Evolutionary conservation across 2,329 filamentous ascomycete genomes (phyloP).

Genomic region (Exophiala viscosa): DNA sequence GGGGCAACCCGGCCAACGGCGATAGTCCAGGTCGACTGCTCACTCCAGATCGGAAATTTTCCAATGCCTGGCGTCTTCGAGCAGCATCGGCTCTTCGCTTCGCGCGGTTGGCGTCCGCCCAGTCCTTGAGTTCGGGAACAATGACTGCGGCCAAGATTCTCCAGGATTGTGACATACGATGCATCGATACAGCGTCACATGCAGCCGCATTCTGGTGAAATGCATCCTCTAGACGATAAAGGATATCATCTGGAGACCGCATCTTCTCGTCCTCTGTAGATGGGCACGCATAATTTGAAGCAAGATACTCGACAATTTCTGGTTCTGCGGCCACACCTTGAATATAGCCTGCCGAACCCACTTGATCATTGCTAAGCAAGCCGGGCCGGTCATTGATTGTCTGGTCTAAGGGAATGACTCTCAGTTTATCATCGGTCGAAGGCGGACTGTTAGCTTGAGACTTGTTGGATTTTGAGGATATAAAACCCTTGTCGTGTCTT

Average conservation of each 20-base stretch:
- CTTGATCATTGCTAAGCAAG: slow-evolving; percentile 38
- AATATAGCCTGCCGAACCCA: slow-evolving; percentile 49
- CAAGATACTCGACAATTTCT: slow-evolving; percentile 41
- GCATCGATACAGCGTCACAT: slow-evolving; percentile 49
- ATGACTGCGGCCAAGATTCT: slow-evolving; percentile 52
- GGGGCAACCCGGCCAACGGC: slow-evolving; percentile 16
- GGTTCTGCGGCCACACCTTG: slow-evolving; percentile 45
- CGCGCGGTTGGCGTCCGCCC: slow-evolving; percentile 35
- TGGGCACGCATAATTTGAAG: slow-evolving; percentile 41
- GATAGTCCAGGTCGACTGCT: slow-evolving; percentile 8
- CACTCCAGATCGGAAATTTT: slow-evolving; percentile 14
- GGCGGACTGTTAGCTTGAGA: slow-evolving; percentile 55
- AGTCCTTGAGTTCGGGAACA: slow-evolving; percentile 46
- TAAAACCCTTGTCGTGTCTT: slow-evolving; percentile 45
- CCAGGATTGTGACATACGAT: slow-evolving; percentile 58
- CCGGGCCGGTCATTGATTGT: slow-evolving; percentile 38
- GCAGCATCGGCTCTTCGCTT: slow-evolving; percentile 31
- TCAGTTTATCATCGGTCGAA: slow-evolving; percentile 42
- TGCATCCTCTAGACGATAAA: slow-evolving; percentile 38
- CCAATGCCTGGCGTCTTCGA: slow-evolving; percentile 15
- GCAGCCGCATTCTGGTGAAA: slow-evolving; percentile 54
- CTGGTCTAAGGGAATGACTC: slow-evolving; percentile 51
- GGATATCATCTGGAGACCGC: slow-evolving; percentile 27
- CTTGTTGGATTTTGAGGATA: slow-evolving; percentile 48
- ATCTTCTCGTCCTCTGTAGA: slow-evolving; percentile 31